These are phyloP conservation scores for Xerocomellus intermedius DNA, from an alignment of 768 basidiomycete genomes.

Conservation along the genomic window DNA sequence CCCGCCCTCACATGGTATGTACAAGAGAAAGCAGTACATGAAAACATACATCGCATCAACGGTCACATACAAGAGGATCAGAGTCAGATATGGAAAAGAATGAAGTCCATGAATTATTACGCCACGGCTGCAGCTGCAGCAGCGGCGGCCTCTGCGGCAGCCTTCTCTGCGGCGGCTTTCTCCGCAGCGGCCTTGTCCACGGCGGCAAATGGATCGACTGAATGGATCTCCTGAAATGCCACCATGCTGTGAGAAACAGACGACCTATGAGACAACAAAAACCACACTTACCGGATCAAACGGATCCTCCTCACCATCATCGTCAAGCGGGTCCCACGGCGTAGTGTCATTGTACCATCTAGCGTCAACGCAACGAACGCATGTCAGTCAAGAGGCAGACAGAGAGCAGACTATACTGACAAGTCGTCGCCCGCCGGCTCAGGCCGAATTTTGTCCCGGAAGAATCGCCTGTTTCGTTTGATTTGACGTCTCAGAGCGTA, in stretches of 20 bases:
- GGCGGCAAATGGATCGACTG: constrained; percentile 15
- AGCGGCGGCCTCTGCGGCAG: neutral
- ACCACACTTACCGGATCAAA: constrained; percentile 16
- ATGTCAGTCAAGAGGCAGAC: neutral
- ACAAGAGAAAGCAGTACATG: neutral
- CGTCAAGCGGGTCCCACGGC: constrained; percentile 30
- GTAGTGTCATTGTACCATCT: constrained; percentile 20
- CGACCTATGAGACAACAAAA: neutral
- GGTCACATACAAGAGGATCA: neutral
- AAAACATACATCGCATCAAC: neutral
- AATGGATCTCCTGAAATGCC: constrained; percentile 1
- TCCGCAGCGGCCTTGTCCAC: neutral
- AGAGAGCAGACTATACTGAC: constrained; percentile 12
- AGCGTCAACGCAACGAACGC: neutral
- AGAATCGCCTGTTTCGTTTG: constrained; percentile 6
- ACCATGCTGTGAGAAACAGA: neutral
- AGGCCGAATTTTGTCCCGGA: constrained; percentile 14
- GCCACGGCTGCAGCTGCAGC: neutral
- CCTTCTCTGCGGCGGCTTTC: neutral
- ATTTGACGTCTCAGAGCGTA: constrained; percentile 18
- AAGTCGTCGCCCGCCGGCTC: constrained; percentile 14
- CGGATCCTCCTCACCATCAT: constrained; percentile 24
- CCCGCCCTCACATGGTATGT: neutral
- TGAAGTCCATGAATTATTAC: neutral
- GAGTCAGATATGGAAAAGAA: neutral